A percentile compares a stretch with the other conserved stretches of the same genome.
phyloP scores from a whole-genome alignment of 177 flowering plant genomes.

The Vitis hybrid region DNA sequence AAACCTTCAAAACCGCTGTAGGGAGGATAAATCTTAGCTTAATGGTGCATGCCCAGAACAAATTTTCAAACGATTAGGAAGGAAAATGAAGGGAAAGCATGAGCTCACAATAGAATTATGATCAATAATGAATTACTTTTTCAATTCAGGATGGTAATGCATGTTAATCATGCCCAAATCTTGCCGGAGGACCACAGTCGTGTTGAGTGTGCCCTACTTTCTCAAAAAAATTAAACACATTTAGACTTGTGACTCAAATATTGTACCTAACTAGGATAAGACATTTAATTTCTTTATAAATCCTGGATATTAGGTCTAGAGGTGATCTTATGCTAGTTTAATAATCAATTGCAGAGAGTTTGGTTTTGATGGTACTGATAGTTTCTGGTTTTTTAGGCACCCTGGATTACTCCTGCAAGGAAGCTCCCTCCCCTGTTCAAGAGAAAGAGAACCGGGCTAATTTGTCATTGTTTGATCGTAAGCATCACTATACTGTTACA shows the following conservation, averaged over 20 bases:
- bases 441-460: constrained; percentile 20
- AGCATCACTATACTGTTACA: constrained; percentile 1
- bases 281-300: not conserved
- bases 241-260: not conserved
- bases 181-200: not conserved
- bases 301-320: not conserved
- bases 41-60: too few relatives aligned
- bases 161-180: not conserved
- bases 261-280: constrained; percentile 1
- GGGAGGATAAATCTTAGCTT: too few relatives aligned
- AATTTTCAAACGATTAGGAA: not conserved
- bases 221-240: not conserved
- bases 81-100: not conserved
- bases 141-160: not conserved
- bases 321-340: not conserved
- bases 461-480: constrained; percentile 54
- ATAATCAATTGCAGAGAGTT: not conserved
- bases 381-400: constrained; percentile 37
- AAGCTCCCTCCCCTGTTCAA: constrained; percentile 34
- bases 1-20: not conserved
- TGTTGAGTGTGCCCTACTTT: constrained; percentile 1
- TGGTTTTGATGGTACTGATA: not conserved
- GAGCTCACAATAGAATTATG: not conserved
- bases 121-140: not conserved
- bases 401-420: constrained; percentile 38